A percentile compares a stretch with the other conserved stretches of the same genome.
phyloP scores from a whole-genome alignment of 352 stramenopile genomes.

The Phytopythium vexans region DNA sequence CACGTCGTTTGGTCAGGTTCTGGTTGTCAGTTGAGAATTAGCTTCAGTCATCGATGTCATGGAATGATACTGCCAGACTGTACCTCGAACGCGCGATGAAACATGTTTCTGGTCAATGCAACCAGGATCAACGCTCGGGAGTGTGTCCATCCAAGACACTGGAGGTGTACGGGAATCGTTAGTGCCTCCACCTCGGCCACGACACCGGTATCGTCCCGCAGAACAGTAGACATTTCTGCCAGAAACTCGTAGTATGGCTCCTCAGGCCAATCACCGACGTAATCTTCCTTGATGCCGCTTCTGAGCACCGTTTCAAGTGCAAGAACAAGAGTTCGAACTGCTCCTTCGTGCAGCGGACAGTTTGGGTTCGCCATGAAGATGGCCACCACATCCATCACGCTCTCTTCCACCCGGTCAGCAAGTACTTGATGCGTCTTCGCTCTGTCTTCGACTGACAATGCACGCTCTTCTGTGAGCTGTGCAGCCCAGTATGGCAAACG shows the following conservation, averaged over 20 bases:
- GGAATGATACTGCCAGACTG: too few species aligned
- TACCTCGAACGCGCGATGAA: conserved; percentile 73
- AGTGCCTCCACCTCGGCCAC: conserved; percentile 45
- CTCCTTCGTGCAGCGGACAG: conserved; percentile 70
- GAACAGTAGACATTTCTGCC: conserved; percentile 47
- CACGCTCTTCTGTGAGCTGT: conserved; percentile 30
- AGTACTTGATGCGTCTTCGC: conserved; percentile 6
- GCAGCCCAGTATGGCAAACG: conserved; percentile 34
- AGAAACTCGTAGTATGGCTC: conserved; percentile 73
- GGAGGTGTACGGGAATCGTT: conserved; percentile 25
- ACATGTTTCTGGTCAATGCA: conserved; percentile 72
- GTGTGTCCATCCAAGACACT: conserved; percentile 62
- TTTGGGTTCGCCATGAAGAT: conserved; percentile 71
- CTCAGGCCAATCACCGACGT: conserved; percentile 53
- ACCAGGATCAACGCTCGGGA: conserved; percentile 59
- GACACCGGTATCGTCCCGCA: conserved; percentile 70
- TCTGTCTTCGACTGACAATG: neutral
- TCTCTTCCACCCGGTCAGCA: conserved; percentile 21
- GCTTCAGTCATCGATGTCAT: too few species aligned
- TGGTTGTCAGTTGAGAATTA: conserved; percentile 6
- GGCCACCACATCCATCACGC: conserved; percentile 65
- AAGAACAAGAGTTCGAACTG: conserved; percentile 51
- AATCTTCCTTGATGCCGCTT: conserved; percentile 63
- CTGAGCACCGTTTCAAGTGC: conserved; percentile 61
- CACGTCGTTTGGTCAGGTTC: conserved; percentile 68